Conservation (phyloP, 2,329 filamentous ascomycete species). For the Botrytis paeoniae region DNA sequence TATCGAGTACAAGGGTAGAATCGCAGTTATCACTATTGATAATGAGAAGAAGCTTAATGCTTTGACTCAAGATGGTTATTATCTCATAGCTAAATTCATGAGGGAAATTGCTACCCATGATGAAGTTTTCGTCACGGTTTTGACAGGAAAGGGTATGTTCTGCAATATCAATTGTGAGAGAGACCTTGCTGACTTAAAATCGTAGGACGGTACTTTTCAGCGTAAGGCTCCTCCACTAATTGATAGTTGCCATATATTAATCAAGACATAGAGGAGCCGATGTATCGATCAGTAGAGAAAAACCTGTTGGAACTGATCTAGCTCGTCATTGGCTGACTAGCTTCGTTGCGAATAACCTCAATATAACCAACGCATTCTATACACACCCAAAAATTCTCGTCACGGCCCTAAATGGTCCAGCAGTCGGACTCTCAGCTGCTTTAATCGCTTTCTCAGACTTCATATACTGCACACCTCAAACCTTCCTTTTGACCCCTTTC, state of each 20-base stretch:
- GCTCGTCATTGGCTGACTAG: conserved; percentile 58
- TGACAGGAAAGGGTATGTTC: conserved; percentile 69
- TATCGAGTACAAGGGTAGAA: conserved; percentile 62
- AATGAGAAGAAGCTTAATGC: conserved; percentile 86
- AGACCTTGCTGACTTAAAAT: conserved; percentile 12
- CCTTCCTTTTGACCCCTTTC: conserved; percentile 90
- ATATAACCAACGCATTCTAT: conserved; percentile 87
- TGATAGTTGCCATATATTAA: conserved; percentile 21
- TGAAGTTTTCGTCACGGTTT: conserved; percentile 78
- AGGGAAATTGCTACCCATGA: conserved; percentile 74
- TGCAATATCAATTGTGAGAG: conserved; percentile 40
- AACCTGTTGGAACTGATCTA: conserved; percentile 41
- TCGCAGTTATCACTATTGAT: conserved; percentile 84
- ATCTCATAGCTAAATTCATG: conserved; percentile 68
- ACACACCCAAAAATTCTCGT: conserved; percentile 92
- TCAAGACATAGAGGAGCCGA: conserved; percentile 66
- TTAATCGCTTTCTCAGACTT: conserved; percentile 84
- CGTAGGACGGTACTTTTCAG: conserved; percentile 69
- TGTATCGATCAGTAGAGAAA: conserved; percentile 55
- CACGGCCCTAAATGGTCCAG: conserved; percentile 87
- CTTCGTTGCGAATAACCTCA: conserved; percentile 84
- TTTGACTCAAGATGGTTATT: conserved; percentile 70
- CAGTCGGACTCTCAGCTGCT: conserved; percentile 82
- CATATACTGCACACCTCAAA: conserved; percentile 77
- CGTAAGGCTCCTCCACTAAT: conserved; percentile 52